Conservation (phyloP, 805 yeast species). For the Hanseniaspora osmophila region DNA sequence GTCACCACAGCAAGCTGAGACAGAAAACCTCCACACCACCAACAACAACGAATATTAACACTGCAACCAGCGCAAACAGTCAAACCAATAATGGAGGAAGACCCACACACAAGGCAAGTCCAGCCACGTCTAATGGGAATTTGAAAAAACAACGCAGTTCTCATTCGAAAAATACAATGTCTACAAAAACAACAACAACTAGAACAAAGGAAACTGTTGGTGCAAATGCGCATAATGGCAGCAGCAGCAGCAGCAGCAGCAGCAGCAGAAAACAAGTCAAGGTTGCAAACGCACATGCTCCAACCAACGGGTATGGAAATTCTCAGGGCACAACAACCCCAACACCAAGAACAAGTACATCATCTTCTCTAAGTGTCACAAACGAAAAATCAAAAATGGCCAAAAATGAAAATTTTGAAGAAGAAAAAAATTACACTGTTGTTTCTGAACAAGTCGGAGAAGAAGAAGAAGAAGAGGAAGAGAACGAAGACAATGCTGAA, state of each 20-base stretch:
- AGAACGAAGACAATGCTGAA: slow-evolving; percentile 4
- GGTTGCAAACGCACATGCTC: slow-evolving; percentile 1
- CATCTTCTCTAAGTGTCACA: neutral
- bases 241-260: slow-evolving; percentile 2
- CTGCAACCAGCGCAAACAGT: neutral
- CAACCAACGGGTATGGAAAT: neutral
- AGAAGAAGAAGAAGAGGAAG: slow-evolving; percentile 9
- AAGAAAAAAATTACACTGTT: neutral
- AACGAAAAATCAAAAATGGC: neutral
- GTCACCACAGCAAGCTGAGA: slow-evolving; percentile 4
- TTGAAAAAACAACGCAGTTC: neutral
- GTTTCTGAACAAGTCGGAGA: slow-evolving; percentile 1
- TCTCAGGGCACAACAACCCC: neutral
- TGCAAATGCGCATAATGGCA: slow-evolving; percentile 1
- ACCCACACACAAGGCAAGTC: neutral
- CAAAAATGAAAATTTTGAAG: neutral
- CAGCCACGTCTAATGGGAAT: neutral
- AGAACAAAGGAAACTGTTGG: slow-evolving; percentile 1
- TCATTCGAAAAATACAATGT: neutral
- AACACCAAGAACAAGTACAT: neutral
- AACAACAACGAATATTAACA: no score
- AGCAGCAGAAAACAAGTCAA: neutral
- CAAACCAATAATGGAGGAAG: neutral
- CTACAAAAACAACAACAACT: neutral
- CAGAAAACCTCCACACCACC: no score